Percentiles rank a stretch among this genome's conserved stretches.
Evolutionary conservation across 805 yeast genomes (phyloP).

Genomic region (Candida berthetii): DNA sequence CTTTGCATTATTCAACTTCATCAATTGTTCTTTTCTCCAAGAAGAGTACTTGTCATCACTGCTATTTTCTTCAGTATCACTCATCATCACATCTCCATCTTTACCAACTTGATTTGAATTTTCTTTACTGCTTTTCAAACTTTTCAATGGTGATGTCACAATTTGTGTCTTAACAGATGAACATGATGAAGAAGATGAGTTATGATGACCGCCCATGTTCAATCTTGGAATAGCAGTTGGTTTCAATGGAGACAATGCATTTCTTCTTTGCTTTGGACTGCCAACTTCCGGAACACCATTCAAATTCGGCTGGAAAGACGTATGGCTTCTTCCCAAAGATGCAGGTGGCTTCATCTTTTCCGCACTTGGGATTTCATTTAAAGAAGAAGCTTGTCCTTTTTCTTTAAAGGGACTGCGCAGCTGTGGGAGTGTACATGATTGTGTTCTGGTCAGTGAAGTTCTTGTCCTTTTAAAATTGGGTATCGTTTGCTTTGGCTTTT

Average conservation of each 20-base stretch:
- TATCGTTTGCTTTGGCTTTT: conserved; percentile 10
- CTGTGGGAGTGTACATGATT: not conserved
- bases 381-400: not conserved
- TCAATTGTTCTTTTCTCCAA: conserved; percentile 21
- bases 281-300: conserved; percentile 9
- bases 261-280: conserved; percentile 7
- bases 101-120: conserved; percentile 1
- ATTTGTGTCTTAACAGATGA: conserved; percentile 4
- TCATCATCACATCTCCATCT: conserved; percentile 1
- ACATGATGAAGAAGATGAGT: not conserved
- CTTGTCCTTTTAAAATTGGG: not conserved
- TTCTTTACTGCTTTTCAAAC: conserved; percentile 11
- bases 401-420: not conserved
- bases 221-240: not conserved
- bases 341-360: not conserved
- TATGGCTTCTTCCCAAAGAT: conserved; percentile 12
- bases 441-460: not conserved
- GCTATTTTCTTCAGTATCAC: conserved; percentile 8
- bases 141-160: conserved; percentile 20
- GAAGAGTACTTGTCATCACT: conserved; percentile 11
- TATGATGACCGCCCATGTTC: not conserved
- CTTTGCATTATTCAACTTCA: conserved; percentile 14
- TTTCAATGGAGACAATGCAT: conserved; percentile 11
- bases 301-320: conserved; percentile 17
- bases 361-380: not conserved